Conservation (phyloP, 2,329 filamentous ascomycete genomes). For the Aureobasidium sp. region DNA sequence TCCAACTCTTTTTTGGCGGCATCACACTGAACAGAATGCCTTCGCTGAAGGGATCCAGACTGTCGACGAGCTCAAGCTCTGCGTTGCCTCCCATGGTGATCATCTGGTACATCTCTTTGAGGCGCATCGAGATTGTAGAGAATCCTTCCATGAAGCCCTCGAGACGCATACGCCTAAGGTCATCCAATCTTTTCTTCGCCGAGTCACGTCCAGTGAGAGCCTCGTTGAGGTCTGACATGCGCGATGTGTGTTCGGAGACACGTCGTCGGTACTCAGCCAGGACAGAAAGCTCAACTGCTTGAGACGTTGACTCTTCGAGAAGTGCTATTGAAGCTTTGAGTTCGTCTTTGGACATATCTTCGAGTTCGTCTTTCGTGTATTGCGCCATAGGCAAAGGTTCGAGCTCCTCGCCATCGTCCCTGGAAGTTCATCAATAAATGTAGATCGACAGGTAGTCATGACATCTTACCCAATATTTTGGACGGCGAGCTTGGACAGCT, state of each 20-base stretch:
- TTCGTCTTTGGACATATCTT: slow-evolving; percentile 55
- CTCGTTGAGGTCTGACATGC: slow-evolving; percentile 74
- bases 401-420: slow-evolving; percentile 49
- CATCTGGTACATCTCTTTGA: slow-evolving; percentile 99
- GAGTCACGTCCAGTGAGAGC: slow-evolving; percentile 73
- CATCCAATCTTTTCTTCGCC: slow-evolving; percentile 87
- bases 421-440: slow-evolving; percentile 16
- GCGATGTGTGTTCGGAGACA: slow-evolving; percentile 71
- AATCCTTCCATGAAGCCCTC: slow-evolving; percentile 99
- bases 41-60: slow-evolving; percentile 91
- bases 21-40: slow-evolving; percentile 97
- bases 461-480: slow-evolving; percentile 55
- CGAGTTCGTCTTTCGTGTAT: slow-evolving; percentile 66
- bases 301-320: slow-evolving; percentile 71
- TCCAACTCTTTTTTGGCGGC: slow-evolving; percentile 99
- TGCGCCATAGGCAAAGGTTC: slow-evolving; percentile 59
- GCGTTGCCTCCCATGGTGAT: slow-evolving; percentile 99
- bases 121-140: slow-evolving; percentile 79
- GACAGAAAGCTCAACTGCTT: slow-evolving; percentile 82
- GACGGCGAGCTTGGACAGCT: slow-evolving; percentile 72
- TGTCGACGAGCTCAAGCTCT: slow-evolving; percentile 93
- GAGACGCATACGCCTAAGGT: slow-evolving; percentile 79
- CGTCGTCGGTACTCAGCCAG: slow-evolving; percentile 81
- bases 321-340: slow-evolving; percentile 59
- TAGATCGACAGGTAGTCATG: neutral